Conservation (phyloP, 2,329 filamentous ascomycete species). For the Tympanopsis confertula region DNA sequence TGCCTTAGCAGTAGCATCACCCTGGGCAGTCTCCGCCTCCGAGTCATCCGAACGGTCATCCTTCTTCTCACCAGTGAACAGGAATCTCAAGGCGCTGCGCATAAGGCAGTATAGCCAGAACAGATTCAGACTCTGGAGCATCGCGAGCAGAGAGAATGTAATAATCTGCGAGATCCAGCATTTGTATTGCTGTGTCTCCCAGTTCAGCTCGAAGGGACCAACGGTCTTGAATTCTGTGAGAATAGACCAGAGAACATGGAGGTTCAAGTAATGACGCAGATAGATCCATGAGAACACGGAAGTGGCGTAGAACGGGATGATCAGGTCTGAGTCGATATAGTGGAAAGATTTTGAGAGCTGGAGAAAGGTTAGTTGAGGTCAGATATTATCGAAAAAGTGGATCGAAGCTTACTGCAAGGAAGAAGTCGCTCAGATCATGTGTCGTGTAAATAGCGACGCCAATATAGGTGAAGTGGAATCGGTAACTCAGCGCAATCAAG, state of each 20-base stretch:
- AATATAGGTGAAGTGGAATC: constrained; percentile 69
- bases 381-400: neutral
- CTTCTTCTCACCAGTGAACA: too few species aligned
- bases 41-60: too few species aligned
- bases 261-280: constrained; percentile 56
- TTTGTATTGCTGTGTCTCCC: constrained; percentile 49
- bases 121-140: constrained; percentile 43
- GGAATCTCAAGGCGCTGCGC: constrained; percentile 32
- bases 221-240: constrained; percentile 44
- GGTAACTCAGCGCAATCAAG: constrained; percentile 58
- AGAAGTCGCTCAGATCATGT: constrained; percentile 66
- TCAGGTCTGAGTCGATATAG: constrained; percentile 52
- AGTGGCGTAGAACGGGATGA: constrained; percentile 51
- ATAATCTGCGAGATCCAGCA: constrained; percentile 40
- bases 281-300: constrained; percentile 62
- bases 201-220: constrained; percentile 45
- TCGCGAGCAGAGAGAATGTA: constrained; percentile 36
- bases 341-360: constrained; percentile 63
- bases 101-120: constrained; percentile 50
- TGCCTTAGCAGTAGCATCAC: too few species aligned
- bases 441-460: constrained; percentile 65
- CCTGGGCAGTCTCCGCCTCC: too few species aligned
- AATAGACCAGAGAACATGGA: constrained; percentile 44
- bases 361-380: constrained; percentile 3
- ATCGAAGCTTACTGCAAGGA: constrained; percentile 49